phyloP scores from a whole-genome alignment of 345 rosid genomes.

The Moringa oleifera region DNA sequence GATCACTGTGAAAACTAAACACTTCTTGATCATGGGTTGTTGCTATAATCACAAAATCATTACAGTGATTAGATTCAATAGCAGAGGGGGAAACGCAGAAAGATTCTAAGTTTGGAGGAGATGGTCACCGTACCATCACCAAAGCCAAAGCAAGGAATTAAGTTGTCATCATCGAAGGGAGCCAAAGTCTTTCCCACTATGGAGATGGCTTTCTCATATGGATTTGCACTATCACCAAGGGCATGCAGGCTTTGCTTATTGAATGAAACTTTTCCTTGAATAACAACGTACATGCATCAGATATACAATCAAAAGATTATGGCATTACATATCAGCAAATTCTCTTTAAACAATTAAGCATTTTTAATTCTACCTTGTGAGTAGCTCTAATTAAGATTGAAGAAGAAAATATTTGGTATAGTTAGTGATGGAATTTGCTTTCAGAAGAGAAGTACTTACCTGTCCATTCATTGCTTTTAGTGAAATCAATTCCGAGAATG shows the following conservation, averaged over 20 bases:
- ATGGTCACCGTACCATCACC: slow-evolving; percentile 61
- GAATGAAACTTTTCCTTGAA: slow-evolving; percentile 56
- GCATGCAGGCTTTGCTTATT: slow-evolving; percentile 56
- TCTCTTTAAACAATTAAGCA: no score
- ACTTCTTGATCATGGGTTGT: slow-evolving; percentile 71
- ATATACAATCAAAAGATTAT: no score
- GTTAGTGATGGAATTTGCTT: no score
- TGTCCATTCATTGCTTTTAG: slow-evolving; percentile 93
- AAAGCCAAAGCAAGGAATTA: slow-evolving; percentile 83
- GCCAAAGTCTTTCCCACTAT: slow-evolving; percentile 73
- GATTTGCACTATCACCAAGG: slow-evolving; percentile 51
- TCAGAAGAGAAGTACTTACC: no score
- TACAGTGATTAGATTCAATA: no score
- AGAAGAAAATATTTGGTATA: no score
- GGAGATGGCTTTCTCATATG: slow-evolving; percentile 73
- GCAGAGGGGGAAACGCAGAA: no score
- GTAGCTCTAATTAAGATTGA: no score
- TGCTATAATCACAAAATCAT: slow-evolving; percentile 25
- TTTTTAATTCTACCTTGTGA: no score
- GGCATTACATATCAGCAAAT: no score
- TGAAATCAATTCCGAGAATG: slow-evolving; percentile 82
- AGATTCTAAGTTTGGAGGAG: background rate
- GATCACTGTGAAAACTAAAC: slow-evolving; percentile 66
- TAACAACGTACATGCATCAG: no score
- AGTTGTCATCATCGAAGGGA: slow-evolving; percentile 81